phyloP scores from a whole-genome alignment of 352 stramenopile species.

The Globisporangium heterothallicum region DNA sequence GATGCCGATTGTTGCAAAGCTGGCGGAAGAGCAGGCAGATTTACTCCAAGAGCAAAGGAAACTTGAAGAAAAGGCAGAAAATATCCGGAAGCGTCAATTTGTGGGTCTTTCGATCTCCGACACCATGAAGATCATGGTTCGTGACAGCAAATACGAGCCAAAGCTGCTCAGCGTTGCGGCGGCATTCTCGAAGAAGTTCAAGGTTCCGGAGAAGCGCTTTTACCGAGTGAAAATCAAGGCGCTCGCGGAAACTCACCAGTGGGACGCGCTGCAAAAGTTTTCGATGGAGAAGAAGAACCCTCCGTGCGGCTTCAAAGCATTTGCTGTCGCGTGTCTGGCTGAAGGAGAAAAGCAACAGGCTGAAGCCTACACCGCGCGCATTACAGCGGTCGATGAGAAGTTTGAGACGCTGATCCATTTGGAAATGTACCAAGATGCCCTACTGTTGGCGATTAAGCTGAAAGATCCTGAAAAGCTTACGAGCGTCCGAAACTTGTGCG shows the following conservation, averaged over 20 bases:
- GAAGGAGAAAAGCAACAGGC: slow-evolving; percentile 76
- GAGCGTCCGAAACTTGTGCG: slow-evolving; percentile 74
- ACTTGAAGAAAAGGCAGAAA: slow-evolving; percentile 74
- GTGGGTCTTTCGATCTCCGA: slow-evolving; percentile 82
- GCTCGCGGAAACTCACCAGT: slow-evolving; percentile 79
- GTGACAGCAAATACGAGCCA: slow-evolving; percentile 76
- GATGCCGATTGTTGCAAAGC: slow-evolving; percentile 53
- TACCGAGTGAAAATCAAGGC: slow-evolving; percentile 90
- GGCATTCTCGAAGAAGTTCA: slow-evolving; percentile 83
- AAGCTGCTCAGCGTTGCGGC: slow-evolving; percentile 67
- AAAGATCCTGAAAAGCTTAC: slow-evolving; percentile 86
- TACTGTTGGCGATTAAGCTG: slow-evolving; percentile 79
- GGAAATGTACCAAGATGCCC: slow-evolving; percentile 76
- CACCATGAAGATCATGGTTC: slow-evolving; percentile 78
- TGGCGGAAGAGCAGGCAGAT: slow-evolving; percentile 84
- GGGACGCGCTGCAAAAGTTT: slow-evolving; percentile 85
- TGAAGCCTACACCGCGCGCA: slow-evolving; percentile 77
- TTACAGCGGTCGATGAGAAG: slow-evolving; percentile 80
- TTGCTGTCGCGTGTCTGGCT: slow-evolving; percentile 71
- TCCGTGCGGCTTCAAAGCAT: slow-evolving; percentile 81
- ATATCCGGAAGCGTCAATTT: slow-evolving; percentile 75
- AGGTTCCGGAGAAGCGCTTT: slow-evolving; percentile 88
- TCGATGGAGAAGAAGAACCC: slow-evolving; percentile 84
- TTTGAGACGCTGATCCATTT: slow-evolving; percentile 85
- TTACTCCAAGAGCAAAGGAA: slow-evolving; percentile 83